A percentile compares a stretch with the other conserved stretches of the same genome.
phyloP scores from a whole-genome alignment of 2,329 filamentous ascomycete genomes.

The Rosellinia necatrix region DNA sequence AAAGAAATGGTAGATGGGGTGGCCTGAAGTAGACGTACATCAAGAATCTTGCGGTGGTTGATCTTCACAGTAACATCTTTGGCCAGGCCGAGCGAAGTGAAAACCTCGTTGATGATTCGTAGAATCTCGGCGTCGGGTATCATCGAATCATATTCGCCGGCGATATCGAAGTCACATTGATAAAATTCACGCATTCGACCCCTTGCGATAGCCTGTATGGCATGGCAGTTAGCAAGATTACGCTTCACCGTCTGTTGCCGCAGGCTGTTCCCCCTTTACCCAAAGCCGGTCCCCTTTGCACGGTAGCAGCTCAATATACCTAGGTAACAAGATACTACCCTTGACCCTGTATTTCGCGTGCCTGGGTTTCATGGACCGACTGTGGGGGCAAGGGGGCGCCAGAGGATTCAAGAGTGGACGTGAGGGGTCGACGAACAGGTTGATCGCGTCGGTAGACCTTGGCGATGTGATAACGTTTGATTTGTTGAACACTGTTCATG shows the following conservation, averaged over 20 bases:
- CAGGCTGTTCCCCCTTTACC: neutral
- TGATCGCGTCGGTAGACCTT: conserved; percentile 82
- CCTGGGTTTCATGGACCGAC: neutral
- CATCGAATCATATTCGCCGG: conserved; percentile 74
- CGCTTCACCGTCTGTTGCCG: neutral
- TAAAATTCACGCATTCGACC: conserved; percentile 81
- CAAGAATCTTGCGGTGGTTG: conserved; percentile 79
- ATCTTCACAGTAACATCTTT: conserved; percentile 74
- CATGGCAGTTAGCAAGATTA: conserved; percentile 2
- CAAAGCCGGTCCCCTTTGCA: neutral
- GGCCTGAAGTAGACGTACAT: conserved; percentile 41
- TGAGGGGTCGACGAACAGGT: conserved; percentile 50
- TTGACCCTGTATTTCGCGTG: neutral
- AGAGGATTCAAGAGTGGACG: neutral
- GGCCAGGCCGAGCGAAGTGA: conserved; percentile 70
- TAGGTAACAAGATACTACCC: neutral
- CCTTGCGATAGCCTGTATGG: conserved; percentile 63
- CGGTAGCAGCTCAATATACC: neutral
- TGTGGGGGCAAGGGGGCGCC: neutral
- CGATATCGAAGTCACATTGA: conserved; percentile 81
- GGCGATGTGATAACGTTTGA: conserved; percentile 79
- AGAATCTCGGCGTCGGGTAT: conserved; percentile 76
- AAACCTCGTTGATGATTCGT: conserved; percentile 72
- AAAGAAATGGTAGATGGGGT: neutral
- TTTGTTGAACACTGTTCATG: conserved; percentile 72